Evolutionary conservation across 129 eudicot genomes (phyloP).

Genomic region (Helianthus annuus): DNA sequence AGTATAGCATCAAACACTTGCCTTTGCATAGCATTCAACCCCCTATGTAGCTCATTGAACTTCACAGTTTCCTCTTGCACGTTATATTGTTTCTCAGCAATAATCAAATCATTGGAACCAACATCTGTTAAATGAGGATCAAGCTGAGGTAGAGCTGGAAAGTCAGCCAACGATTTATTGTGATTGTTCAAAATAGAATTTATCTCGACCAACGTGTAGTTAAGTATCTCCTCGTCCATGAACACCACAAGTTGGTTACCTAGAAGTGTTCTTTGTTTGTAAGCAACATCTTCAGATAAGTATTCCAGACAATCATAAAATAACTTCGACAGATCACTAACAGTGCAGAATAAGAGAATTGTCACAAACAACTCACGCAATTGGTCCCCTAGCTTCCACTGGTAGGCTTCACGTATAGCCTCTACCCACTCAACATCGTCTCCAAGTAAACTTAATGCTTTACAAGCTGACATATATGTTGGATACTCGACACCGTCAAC

Average conservation of each 20-base stretch:
- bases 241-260: neutral
- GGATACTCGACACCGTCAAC: neutral
- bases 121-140: neutral
- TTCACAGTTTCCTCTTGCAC: neutral
- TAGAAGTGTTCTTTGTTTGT: neutral
- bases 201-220: neutral
- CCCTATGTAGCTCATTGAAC: neutral
- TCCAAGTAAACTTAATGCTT: neutral
- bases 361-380: neutral
- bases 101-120: neutral
- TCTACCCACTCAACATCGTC: neutral
- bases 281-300: neutral
- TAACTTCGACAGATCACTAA: neutral
- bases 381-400: neutral
- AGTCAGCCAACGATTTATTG: neutral
- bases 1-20: neutral
- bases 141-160: neutral
- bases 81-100: neutral
- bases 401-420: neutral
- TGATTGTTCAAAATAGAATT: neutral
- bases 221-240: neutral
- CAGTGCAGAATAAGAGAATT: neutral
- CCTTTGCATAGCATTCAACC: neutral
- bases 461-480: neutral
- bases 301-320: neutral